Conservation (phyloP, 228 moss, liverwort and hornwort genomes). For the Sphagnum fallax region DNA sequence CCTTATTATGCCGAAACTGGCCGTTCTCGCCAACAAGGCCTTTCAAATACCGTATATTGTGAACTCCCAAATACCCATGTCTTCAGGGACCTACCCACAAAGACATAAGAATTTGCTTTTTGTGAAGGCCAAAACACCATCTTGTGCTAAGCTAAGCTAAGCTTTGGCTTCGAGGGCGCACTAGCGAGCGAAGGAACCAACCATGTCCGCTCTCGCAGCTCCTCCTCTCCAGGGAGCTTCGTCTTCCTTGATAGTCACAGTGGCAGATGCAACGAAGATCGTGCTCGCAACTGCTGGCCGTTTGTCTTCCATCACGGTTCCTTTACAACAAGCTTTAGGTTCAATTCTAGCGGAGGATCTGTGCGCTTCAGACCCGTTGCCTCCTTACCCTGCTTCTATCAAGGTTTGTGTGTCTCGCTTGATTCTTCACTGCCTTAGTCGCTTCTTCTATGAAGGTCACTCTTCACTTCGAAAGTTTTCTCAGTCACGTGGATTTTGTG, state of each 20-base stretch:
- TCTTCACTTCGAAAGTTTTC: no score
- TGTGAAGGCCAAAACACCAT: no score
- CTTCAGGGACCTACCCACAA: no score
- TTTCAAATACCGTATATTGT: no score
- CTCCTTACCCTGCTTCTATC: constrained; percentile 74
- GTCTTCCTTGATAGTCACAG: constrained; percentile 57
- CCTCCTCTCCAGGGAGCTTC: constrained; percentile 30
- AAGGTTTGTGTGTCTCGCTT: constrained; percentile 35
- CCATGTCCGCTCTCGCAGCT: constrained; percentile 24
- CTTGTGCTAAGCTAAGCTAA: no score
- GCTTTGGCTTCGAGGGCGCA: no score
- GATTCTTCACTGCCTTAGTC: neutral
- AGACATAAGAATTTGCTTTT: no score
- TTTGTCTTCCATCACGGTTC: constrained; percentile 47
- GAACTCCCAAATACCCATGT: no score
- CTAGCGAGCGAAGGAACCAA: no score
- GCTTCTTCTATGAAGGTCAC: neutral
- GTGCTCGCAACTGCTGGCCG: constrained; percentile 54
- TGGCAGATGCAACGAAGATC: constrained; percentile 61
- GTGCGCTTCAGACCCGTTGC: constrained; percentile 67
- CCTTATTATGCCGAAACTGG: no score
- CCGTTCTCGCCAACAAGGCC: no score
- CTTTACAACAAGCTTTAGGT: constrained; percentile 59
- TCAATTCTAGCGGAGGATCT: constrained; percentile 66
- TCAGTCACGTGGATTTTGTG: no score